Evolutionary conservation across 805 yeast species (phyloP).

Genomic region (Komagataella kurtzmanii): DNA sequence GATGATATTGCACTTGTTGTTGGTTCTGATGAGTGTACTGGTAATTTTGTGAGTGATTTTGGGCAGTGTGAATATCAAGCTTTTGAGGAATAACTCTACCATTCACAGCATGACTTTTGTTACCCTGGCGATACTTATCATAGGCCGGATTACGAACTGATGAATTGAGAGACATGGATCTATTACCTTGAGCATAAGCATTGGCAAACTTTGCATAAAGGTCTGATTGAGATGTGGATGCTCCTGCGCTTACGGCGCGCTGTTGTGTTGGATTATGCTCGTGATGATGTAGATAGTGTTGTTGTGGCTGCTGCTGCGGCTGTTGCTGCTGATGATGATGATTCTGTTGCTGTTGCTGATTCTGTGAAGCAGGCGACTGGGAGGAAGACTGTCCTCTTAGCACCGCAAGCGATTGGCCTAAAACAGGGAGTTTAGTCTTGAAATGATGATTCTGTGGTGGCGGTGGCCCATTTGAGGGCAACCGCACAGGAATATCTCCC

Average conservation of each 20-base stretch:
- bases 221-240: conserved; percentile 1
- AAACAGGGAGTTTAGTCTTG: not conserved
- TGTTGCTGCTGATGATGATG: conserved; percentile 5
- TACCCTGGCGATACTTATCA: conserved; percentile 20
- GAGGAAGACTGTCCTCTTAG: not conserved
- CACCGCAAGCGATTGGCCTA: not conserved
- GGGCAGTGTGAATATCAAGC: conserved; percentile 17
- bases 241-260: not conserved
- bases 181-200: conserved; percentile 2
- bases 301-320: conserved; percentile 8
- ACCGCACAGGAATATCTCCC: not conserved
- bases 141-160: conserved; percentile 7
- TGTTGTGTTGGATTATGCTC: conserved; percentile 4
- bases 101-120: conserved; percentile 17
- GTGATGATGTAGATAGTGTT: conserved; percentile 4
- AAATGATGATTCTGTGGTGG: not conserved
- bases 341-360: conserved; percentile 6
- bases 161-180: conserved; percentile 5
- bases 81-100: conserved; percentile 35
- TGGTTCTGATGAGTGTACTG: not conserved
- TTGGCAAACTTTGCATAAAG: conserved; percentile 3
- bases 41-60: not conserved
- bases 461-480: not conserved
- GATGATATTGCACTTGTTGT: not conserved
- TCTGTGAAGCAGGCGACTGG: not conserved